Evolutionary conservation across 805 yeast species (phyloP).

Genomic region (Lipomyces yamadae): DNA sequence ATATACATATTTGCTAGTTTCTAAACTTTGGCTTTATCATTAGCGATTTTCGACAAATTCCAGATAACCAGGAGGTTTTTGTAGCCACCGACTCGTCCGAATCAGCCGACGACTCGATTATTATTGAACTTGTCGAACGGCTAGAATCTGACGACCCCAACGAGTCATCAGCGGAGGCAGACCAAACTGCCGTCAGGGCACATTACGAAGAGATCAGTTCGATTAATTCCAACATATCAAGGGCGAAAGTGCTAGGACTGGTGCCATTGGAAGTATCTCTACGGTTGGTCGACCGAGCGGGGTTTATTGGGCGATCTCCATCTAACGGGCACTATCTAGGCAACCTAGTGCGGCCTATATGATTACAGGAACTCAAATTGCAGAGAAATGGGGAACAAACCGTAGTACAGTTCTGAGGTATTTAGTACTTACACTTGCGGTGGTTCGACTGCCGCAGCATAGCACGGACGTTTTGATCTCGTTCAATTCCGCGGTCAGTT

Average conservation of each 20-base stretch:
- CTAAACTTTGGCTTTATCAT: neutral
- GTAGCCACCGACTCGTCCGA: constrained; percentile 50
- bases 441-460: constrained; percentile 57
- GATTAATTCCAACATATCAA: constrained; percentile 37
- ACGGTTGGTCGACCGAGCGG: constrained; percentile 1
- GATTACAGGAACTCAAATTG: constrained; percentile 19
- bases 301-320: neutral
- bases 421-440: constrained; percentile 58
- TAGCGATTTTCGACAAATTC: constrained; percentile 73
- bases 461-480: constrained; percentile 66
- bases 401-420: constrained; percentile 41
- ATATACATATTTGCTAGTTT: neutral
- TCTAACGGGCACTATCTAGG: constrained; percentile 8
- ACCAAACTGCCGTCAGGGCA: constrained; percentile 33
- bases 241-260: constrained; percentile 13
- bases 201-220: constrained; percentile 42
- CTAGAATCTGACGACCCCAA: constrained; percentile 46
- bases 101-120: constrained; percentile 45
- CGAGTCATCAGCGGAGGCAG: constrained; percentile 37
- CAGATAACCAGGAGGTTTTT: constrained; percentile 93
- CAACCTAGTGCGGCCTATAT: constrained; percentile 21
- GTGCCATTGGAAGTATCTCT: constrained; percentile 5
- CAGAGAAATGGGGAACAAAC: constrained; percentile 37
- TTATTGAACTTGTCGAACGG: constrained; percentile 51
- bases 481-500: constrained; percentile 59